Evolutionary conservation across 192 early-diverging fungal genomes (phyloP).

Genomic region (Fimicolochytrium jonesii): DNA sequence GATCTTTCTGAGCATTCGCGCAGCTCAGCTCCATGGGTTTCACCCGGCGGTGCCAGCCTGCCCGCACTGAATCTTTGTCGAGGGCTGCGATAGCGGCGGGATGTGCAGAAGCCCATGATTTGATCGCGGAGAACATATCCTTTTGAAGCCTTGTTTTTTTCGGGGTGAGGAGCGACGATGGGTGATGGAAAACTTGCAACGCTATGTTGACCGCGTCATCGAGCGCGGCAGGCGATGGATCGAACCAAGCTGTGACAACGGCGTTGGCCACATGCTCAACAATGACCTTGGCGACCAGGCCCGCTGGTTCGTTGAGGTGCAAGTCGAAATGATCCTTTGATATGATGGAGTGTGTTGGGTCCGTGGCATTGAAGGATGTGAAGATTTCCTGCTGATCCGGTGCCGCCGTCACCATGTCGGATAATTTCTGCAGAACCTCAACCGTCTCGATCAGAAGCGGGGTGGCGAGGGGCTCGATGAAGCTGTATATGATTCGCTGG

Average conservation of each 20-base stretch:
- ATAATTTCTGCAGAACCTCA: neutral
- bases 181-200: constrained; percentile 6
- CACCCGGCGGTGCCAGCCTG: neutral
- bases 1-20: neutral
- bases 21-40: neutral
- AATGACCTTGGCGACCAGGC: constrained; percentile 1
- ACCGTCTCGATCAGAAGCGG: neutral
- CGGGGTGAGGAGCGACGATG: neutral
- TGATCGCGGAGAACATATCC: neutral
- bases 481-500: neutral
- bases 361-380: neutral
- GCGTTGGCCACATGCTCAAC: neutral
- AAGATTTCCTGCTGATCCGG: neutral
- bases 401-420: neutral
- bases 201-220: neutral
- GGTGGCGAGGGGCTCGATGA: neutral
- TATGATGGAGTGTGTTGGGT: constrained; percentile 4
- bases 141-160: neutral
- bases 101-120: neutral
- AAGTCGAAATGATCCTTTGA: constrained; percentile 17
- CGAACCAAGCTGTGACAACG: constrained; percentile 9
- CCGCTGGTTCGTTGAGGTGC: constrained; percentile 5
- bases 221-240: neutral
- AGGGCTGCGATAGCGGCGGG: neutral
- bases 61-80: neutral